A percentile compares a stretch with the other conserved stretches of the same genome.
Evolutionary conservation across 441 rosid species (phyloP).

Genomic region (Sinapis alba): DNA sequence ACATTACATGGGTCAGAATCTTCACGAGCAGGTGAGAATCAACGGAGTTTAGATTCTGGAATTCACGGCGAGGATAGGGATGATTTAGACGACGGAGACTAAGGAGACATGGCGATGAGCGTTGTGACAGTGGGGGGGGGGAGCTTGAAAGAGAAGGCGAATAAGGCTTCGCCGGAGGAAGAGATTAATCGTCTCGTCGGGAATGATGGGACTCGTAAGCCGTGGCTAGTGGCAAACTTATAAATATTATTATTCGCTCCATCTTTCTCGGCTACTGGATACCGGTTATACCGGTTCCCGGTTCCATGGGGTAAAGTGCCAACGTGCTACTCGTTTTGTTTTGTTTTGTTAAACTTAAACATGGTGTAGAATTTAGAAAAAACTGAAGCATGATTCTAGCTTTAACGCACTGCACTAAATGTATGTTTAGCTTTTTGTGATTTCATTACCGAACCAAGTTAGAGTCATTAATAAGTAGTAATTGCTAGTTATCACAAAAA

Average conservation of each 20-base stretch:
- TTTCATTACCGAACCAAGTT: background rate
- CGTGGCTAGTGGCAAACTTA: slow-evolving; percentile 39
- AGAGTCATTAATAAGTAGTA: background rate
- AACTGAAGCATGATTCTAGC: background rate
- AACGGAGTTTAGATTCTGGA: slow-evolving; percentile 20
- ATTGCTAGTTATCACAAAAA: background rate
- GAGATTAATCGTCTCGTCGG: slow-evolving; percentile 35
- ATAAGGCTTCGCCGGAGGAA: slow-evolving; percentile 30
- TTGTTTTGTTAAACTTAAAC: background rate
- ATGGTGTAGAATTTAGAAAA: background rate
- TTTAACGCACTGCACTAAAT: background rate
- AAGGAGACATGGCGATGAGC: too few species aligned
- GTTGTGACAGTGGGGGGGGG: too few species aligned
- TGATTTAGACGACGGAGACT: too few species aligned
- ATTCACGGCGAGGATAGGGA: background rate
- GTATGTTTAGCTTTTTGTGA: background rate
- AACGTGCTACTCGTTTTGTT: slow-evolving; percentile 28
- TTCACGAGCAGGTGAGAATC: background rate
- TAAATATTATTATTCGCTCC: slow-evolving; percentile 32
- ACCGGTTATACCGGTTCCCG: slow-evolving; percentile 60
- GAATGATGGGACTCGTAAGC: slow-evolving; percentile 47
- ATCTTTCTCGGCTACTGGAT: slow-evolving; percentile 32
- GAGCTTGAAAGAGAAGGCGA: too few species aligned
- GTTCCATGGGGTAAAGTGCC: slow-evolving; percentile 3
- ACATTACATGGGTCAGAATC: slow-evolving; percentile 6